Evolutionary conservation across 345 rosid species (phyloP).

Genomic region (Euphorbia lathyris): DNA sequence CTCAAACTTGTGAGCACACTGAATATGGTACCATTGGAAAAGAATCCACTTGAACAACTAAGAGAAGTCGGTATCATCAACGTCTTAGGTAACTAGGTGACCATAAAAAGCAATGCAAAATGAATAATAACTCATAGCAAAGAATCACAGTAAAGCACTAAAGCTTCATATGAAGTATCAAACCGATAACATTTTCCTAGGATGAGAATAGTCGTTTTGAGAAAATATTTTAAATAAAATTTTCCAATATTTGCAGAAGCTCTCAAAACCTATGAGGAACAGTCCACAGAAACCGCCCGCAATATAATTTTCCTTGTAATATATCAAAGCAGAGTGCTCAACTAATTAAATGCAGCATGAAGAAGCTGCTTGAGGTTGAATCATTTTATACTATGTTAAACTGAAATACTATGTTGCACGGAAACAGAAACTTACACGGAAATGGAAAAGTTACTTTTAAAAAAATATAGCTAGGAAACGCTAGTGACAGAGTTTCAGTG

Average conservation of each 20-base stretch:
- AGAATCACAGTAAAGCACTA: neutral
- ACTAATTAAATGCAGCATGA: neutral
- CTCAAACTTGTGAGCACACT: constrained; percentile 10
- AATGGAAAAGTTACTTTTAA: neutral
- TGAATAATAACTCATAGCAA: neutral
- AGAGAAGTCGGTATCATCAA: constrained; percentile 1
- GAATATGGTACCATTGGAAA: constrained; percentile 13
- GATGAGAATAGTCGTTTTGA: constrained; percentile 12
- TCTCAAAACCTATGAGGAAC: neutral
- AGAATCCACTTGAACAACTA: constrained; percentile 11
- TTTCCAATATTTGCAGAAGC: neutral
- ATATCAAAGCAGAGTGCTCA: neutral
- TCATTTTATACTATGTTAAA: neutral
- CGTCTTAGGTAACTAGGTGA: neutral
- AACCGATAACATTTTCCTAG: neutral
- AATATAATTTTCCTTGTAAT: neutral
- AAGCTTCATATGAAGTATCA: neutral
- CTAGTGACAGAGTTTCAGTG: too few species aligned
- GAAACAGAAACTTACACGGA: too few species aligned
- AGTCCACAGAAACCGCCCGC: neutral
- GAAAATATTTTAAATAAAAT: neutral
- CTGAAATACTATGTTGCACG: too few species aligned
- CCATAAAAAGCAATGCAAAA: neutral
- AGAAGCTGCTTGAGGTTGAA: neutral
- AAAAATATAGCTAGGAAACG: too few species aligned